Conservation (phyloP, 1,284 basidiomycete genomes). For the Baeospora myosura region DNA sequence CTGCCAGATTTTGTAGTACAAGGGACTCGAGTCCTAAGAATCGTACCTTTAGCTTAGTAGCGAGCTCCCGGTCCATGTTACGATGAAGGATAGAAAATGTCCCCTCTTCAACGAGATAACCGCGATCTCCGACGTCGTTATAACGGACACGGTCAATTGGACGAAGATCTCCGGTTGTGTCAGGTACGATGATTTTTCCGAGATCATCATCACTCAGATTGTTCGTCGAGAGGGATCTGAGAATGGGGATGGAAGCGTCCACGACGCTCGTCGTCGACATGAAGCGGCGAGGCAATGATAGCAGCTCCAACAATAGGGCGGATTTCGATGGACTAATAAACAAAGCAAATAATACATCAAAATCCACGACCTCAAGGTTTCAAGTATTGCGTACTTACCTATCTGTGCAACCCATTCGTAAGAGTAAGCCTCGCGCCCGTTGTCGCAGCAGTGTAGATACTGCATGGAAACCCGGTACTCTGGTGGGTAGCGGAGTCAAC, state of each 20-base stretch:
- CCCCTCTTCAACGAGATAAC: slow-evolving; percentile 15
- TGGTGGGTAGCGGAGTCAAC: slow-evolving; percentile 15
- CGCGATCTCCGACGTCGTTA: slow-evolving; percentile 30
- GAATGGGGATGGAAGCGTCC: slow-evolving; percentile 20
- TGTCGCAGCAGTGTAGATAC: too few species aligned
- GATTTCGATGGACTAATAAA: slow-evolving; percentile 27
- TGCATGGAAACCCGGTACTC: slow-evolving; percentile 22
- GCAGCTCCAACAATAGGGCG: slow-evolving; percentile 23
- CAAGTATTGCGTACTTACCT: slow-evolving; percentile 19
- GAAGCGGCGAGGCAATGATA: slow-evolving; percentile 4
- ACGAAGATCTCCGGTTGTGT: slow-evolving; percentile 20
- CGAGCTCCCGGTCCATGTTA: slow-evolving; percentile 23
- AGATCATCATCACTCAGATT: slow-evolving; percentile 18
- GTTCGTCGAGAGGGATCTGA: slow-evolving; percentile 20
- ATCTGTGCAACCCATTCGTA: slow-evolving; percentile 28
- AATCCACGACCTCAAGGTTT: not conserved
- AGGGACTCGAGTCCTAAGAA: slow-evolving; percentile 26
- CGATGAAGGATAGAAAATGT: slow-evolving; percentile 23
- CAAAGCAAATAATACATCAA: not conserved
- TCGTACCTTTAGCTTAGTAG: slow-evolving; percentile 23
- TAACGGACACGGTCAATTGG: slow-evolving; percentile 23
- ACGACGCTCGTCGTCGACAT: too few species aligned
- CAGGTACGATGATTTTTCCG: slow-evolving; percentile 26
- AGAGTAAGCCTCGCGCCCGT: slow-evolving; percentile 22
- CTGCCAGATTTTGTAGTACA: slow-evolving; percentile 15